Evolutionary conservation across 78 protist genomes (phyloP).

Genomic region (Monocercomonoides exilis): DNA sequence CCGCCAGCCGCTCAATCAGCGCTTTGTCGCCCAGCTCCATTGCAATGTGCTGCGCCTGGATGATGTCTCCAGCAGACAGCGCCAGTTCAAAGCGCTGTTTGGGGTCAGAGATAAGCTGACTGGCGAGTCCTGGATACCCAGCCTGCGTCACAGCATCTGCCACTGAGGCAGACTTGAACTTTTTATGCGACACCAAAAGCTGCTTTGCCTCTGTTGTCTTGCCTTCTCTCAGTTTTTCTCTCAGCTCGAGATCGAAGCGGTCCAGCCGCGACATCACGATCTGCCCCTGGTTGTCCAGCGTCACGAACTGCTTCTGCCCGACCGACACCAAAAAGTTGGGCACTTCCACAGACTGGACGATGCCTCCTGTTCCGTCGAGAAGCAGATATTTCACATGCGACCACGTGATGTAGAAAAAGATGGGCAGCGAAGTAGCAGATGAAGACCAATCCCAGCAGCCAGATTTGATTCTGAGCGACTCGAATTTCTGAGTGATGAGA

Average conservation of each 20-base stretch:
- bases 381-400: slow-evolving; percentile 15
- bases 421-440: neutral
- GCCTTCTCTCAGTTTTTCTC: no score
- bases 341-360: neutral
- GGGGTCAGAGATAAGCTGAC: neutral
- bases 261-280: no score
- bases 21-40: neutral
- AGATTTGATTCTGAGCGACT: slow-evolving; percentile 5
- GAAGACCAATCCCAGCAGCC: no score
- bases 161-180: no score
- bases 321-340: neutral
- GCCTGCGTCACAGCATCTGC: neutral
- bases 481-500: neutral
- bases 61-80: neutral
- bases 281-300: no score
- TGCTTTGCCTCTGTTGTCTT: no score
- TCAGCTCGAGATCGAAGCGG: no score
- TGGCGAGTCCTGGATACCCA: neutral
- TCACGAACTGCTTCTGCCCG: no score
- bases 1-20: neutral
- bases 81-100: neutral
- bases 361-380: slow-evolving; percentile 4
- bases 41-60: no score
- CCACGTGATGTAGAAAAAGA: neutral
- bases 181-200: no score